A percentile compares a stretch with the other conserved stretches of the same genome.
Conservation (phyloP, 176 grass and related monocot species). For the Musa acuminata region DNA sequence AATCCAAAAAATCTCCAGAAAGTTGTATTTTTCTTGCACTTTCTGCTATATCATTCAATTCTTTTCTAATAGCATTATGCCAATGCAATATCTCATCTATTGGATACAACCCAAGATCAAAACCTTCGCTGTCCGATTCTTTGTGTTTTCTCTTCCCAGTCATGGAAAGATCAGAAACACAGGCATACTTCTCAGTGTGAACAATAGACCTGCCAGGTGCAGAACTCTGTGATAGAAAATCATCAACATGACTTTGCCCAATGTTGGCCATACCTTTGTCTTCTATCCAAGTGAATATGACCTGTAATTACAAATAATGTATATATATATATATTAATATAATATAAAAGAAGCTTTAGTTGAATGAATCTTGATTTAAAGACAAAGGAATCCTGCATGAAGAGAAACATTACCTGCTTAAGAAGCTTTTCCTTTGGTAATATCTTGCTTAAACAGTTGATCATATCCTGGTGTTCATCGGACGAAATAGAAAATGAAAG, state of each 20-base stretch:
- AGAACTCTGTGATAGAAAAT: constrained; percentile 19
- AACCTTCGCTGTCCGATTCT: constrained; percentile 22
- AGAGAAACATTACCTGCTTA: constrained; percentile 42
- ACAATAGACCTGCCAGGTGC: constrained; percentile 17
- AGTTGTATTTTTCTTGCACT: constrained; percentile 54
- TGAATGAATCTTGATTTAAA: neutral
- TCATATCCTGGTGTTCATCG: constrained; percentile 63
- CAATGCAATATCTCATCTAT: constrained; percentile 93
- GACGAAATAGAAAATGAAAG: constrained; percentile 56
- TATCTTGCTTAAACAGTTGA: constrained; percentile 59
- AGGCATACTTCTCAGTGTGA: constrained; percentile 19
- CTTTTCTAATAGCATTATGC: constrained; percentile 68
- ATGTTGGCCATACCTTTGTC: constrained; percentile 29
- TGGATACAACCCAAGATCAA: constrained; percentile 29
- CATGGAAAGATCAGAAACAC: constrained; percentile 30
- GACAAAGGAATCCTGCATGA: neutral
- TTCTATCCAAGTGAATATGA: constrained; percentile 75
- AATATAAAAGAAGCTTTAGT: constrained; percentile 10
- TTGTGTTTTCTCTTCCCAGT: constrained; percentile 52
- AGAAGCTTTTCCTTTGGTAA: constrained; percentile 69
- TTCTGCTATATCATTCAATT: constrained; percentile 59
- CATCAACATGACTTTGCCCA: constrained; percentile 8
- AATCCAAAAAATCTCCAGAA: constrained; percentile 51
- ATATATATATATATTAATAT: neutral
- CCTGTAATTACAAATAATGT: constrained; percentile 25